Evolutionary conservation across 106 monocot species (phyloP).

Genomic region (Apostasia ramifera): DNA sequence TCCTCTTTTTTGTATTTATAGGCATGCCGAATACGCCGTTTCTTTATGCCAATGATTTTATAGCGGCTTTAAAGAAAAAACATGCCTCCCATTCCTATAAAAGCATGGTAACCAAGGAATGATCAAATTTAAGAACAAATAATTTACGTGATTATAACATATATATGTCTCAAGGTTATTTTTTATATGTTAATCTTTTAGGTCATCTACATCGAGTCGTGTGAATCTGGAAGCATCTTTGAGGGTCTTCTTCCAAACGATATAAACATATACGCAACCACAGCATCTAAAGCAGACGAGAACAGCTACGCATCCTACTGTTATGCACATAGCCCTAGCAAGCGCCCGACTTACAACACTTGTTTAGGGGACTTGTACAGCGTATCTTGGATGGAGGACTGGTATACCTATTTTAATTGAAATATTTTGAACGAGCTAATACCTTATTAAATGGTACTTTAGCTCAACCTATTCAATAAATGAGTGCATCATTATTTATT

Average conservation of each 20-base stretch:
- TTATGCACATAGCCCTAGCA: slow-evolving; percentile 36
- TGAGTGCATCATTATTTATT: neutral
- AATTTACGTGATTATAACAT: neutral
- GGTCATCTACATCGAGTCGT: slow-evolving; percentile 76
- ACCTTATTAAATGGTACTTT: neutral
- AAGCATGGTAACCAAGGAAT: slow-evolving; percentile 39
- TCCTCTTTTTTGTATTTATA: slow-evolving; percentile 9
- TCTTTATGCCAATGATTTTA: slow-evolving; percentile 53
- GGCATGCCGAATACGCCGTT: slow-evolving; percentile 60
- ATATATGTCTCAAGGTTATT: neutral
- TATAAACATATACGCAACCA: slow-evolving; percentile 71
- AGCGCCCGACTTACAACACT: slow-evolving; percentile 48
- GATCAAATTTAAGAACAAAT: neutral
- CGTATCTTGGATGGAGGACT: slow-evolving; percentile 83
- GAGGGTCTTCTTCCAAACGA: slow-evolving; percentile 58
- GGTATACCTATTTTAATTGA: slow-evolving; percentile 17
- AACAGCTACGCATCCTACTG: slow-evolving; percentile 72
- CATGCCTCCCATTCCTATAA: slow-evolving; percentile 39
- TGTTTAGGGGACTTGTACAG: slow-evolving; percentile 81
- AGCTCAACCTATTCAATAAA: neutral
- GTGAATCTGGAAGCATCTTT: slow-evolving; percentile 90
- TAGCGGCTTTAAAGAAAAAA: slow-evolving; percentile 44
- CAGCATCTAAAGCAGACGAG: slow-evolving; percentile 67
- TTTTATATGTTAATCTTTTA: neutral
- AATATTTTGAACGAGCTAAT: neutral